Evolutionary conservation across 2,329 filamentous ascomycete genomes (phyloP), one percentile per base, ranked within the genome.

Genomic region (Boeremia exigua): DNA sequence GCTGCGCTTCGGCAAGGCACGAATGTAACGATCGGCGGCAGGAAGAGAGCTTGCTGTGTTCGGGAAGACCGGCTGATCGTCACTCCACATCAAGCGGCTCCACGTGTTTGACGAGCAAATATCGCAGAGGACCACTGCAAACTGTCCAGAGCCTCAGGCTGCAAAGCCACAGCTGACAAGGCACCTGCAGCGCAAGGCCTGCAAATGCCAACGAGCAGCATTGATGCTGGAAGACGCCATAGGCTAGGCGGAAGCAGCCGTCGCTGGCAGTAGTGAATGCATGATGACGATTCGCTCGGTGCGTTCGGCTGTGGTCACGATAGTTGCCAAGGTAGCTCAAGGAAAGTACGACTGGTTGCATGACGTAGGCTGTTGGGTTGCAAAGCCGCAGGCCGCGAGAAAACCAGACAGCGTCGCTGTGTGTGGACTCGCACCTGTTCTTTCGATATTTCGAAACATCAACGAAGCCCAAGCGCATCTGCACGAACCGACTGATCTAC

Each of bases 1-100:
- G 30, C 48, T 48, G 30, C 9, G 23, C 30, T 11, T 30, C 15
- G 37, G 43, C 37, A 43, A 36, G 29, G 29, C 30, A 37, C 25
- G 44, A 42, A 54, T 54, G 45, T 38, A 19, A 50, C 52, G 60
- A 59, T 66, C 54, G 62, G 46, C 59, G 47, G 54, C 59, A 56
- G 48, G 54, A 56, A 56, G 45, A 45, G 48, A 53, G 34, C 38
- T 56, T 48, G 36, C 50, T 59, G 38, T 50, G 44, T 48, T 46
- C 52, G 60, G 60, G 48, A 66, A 56, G 40, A 59, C 62, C 61
- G 63, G 63, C 56, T 56, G 58, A 60, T 63, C 59, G 32, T 48
- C 56, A 56, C 59, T 54, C 58, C 61, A 60, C 61, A 54, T 50
- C 32, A n/a, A 40, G 39, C 19, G 56, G 47, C 59, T 58, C 63